These are phyloP conservation scores for Termitomyces heimii DNA, from an alignment of 768 basidiomycete species.

Conservation along the genomic window DNA sequence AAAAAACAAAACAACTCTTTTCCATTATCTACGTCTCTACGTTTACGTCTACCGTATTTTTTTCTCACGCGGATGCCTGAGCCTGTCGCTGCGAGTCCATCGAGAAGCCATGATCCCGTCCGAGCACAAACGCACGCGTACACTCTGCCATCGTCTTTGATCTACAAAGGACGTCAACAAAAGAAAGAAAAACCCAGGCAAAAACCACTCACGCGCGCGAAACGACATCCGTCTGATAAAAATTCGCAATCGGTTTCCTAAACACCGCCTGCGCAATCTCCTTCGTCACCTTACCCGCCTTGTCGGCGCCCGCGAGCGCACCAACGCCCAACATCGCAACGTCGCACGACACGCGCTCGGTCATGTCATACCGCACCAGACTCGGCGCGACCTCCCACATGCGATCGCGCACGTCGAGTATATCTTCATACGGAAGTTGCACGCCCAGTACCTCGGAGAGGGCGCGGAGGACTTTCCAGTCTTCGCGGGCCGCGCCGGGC, in stretches of 20 bases:
- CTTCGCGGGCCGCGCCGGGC: conserved; percentile 93
- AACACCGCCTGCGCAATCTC: conserved; percentile 59
- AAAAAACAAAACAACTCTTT: no score
- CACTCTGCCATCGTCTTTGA: conserved; percentile 98
- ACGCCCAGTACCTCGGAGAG: conserved; percentile 79
- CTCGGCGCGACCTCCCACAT: conserved; percentile 97
- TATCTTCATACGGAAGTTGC: conserved; percentile 86
- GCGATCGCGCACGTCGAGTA: conserved; percentile 77
- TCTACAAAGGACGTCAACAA: conserved; percentile 26
- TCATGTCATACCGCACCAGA: conserved; percentile 76
- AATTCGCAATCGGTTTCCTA: conserved; percentile 81
- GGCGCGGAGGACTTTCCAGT: conserved; percentile 99
- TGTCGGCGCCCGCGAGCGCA: conserved; percentile 33
- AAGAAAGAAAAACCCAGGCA: not conserved
- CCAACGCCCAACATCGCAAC: conserved; percentile 63
- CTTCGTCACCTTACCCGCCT: conserved; percentile 29
- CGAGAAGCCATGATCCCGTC: conserved; percentile 55
- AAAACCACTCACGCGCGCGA: conserved; percentile 73
- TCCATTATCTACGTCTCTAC: no score
- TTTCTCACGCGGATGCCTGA: conserved; percentile 31
- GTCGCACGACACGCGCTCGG: conserved; percentile 72
- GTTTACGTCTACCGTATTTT: no score
- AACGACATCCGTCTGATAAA: conserved; percentile 95
- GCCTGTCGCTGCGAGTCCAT: conserved; percentile 34
- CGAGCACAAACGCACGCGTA: conserved; percentile 79